These are phyloP conservation scores for Allium fistulosum DNA, from an alignment of 106 monocot species.

Conservation along the genomic window DNA sequence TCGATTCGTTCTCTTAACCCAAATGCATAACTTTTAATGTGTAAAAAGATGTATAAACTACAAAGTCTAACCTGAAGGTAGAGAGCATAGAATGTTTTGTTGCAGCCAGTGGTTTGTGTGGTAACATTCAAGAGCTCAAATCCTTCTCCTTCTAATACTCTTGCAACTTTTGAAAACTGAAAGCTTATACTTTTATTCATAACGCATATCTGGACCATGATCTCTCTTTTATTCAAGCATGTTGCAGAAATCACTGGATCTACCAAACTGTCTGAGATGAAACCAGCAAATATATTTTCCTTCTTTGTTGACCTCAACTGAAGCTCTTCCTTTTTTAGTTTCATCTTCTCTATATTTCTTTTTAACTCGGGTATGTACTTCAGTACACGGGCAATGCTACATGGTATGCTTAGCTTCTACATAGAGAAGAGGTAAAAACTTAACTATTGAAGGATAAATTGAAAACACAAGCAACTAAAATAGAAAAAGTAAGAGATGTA, in stretches of 20 bases:
- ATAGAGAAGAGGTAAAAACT: too few relatives aligned
- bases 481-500: too few relatives aligned
- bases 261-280: neutral
- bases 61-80: constrained; percentile 36
- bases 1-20: too few relatives aligned
- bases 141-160: constrained; percentile 30
- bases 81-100: constrained; percentile 32
- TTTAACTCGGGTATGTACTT: constrained; percentile 79
- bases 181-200: constrained; percentile 6
- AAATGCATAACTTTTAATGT: too few relatives aligned
- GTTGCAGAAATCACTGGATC: constrained; percentile 32
- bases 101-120: constrained; percentile 14
- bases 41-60: too few relatives aligned
- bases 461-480: too few relatives aligned
- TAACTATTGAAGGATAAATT: too few relatives aligned
- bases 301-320: constrained; percentile 1
- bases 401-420: constrained; percentile 69
- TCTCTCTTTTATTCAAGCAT: constrained; percentile 19
- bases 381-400: constrained; percentile 32
- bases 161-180: constrained; percentile 18
- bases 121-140: constrained; percentile 36
- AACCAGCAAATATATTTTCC: neutral
- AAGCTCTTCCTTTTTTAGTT: constrained; percentile 43
- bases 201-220: constrained; percentile 45
- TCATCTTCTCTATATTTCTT: constrained; percentile 22